Evolutionary conservation across 2,329 filamentous ascomycete species (phyloP).

Genomic region (Aspergillus sp.): DNA sequence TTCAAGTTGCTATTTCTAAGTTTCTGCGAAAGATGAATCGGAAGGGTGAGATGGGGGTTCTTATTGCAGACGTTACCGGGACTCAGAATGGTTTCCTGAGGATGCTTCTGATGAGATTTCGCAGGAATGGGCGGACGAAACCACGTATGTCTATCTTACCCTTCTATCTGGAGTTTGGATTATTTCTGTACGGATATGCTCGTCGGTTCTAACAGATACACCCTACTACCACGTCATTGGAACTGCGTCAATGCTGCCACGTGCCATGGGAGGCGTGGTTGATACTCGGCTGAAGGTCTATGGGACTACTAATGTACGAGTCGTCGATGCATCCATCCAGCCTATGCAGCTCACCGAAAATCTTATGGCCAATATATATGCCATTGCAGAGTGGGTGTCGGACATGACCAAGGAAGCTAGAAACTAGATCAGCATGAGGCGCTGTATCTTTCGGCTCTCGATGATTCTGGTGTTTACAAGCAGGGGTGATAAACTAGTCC

Average conservation of each 20-base stretch:
- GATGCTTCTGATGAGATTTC: conserved; percentile 17
- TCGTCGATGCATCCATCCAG: conserved; percentile 27
- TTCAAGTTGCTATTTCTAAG: conserved; percentile 16
- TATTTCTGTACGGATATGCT: too few relatives aligned
- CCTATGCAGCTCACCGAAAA: conserved; percentile 24
- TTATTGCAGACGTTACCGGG: conserved; percentile 17
- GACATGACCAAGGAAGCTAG: conserved; percentile 20
- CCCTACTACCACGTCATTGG: conserved; percentile 26
- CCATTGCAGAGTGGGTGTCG: conserved; percentile 23
- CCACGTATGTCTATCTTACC: conserved; percentile 13
- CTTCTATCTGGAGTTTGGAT: background rate
- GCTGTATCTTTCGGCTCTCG: background rate
- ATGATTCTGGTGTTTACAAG: too few relatives aligned
- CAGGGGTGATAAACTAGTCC: too few relatives aligned
- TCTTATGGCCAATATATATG: conserved; percentile 22
- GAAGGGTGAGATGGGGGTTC: conserved; percentile 11
- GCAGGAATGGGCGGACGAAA: conserved; percentile 16
- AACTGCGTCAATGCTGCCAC: conserved; percentile 27
- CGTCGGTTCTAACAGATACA: conserved; percentile 7
- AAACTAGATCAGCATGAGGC: too few relatives aligned
- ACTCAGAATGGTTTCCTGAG: conserved; percentile 13
- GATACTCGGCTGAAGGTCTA: conserved; percentile 25
- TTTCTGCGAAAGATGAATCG: conserved; percentile 15
- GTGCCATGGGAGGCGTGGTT: conserved; percentile 28
- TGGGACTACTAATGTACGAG: conserved; percentile 26